A percentile compares a stretch with the other conserved stretches of the same genome.
Evolutionary conservation across 352 stramenopile species (phyloP).

Genomic region (Thalassiosira exigua): DNA sequence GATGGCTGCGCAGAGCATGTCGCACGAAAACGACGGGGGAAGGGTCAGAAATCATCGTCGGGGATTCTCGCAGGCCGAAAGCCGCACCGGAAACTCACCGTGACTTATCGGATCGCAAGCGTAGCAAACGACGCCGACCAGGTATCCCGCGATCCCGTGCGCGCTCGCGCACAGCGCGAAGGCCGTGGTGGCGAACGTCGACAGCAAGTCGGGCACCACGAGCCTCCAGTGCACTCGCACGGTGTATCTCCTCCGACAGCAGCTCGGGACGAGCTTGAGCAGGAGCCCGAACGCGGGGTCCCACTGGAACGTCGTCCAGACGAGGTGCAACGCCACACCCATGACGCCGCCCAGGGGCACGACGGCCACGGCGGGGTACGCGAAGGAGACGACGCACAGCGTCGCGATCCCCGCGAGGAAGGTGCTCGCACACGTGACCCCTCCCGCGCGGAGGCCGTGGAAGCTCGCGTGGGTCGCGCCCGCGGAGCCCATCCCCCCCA

Average conservation of each 20-base stretch:
- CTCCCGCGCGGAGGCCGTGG: slow-evolving; percentile 44
- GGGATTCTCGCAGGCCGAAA: too few species aligned
- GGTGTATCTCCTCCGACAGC: neutral
- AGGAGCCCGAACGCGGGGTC: neutral
- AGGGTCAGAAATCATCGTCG: too few species aligned
- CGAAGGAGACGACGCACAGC: slow-evolving; percentile 46
- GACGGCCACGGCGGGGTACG: slow-evolving; percentile 44
- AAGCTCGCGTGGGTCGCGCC: slow-evolving; percentile 43
- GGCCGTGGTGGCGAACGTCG: neutral
- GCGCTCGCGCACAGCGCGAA: neutral
- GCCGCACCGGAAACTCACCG: slow-evolving; percentile 2
- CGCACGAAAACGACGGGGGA: neutral
- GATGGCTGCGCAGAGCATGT: neutral
- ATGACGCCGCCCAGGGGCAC: slow-evolving; percentile 51
- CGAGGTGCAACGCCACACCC: slow-evolving; percentile 46
- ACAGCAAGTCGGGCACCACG: neutral
- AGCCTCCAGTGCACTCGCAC: neutral
- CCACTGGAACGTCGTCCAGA: slow-evolving; percentile 59
- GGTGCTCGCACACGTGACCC: slow-evolving; percentile 49
- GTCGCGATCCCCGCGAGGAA: slow-evolving; percentile 45
- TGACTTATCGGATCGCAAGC: slow-evolving; percentile 18
- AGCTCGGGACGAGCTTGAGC: slow-evolving; percentile 2
- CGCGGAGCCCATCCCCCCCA: slow-evolving; percentile 57
- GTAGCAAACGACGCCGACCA: slow-evolving; percentile 13
- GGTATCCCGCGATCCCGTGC: slow-evolving; percentile 5